phyloP scores from a whole-genome alignment of 2,329 filamentous ascomycete genomes.

The Pseudogymnoascus sp. region DNA sequence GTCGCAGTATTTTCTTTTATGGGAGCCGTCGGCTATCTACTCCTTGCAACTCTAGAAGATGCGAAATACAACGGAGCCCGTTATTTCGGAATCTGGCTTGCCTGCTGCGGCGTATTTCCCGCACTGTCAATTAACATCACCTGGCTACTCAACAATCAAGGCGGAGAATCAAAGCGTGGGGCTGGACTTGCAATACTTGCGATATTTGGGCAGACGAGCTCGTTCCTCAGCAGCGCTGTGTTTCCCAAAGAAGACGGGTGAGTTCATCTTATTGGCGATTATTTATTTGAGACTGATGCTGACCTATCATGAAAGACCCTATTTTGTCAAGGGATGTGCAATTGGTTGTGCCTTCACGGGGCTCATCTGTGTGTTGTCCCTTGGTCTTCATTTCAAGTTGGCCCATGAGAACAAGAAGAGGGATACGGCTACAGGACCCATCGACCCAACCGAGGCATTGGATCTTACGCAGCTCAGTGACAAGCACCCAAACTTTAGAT shows the following conservation, averaged over 20 bases:
- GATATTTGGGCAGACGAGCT: conserved; percentile 27
- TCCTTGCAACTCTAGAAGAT: conserved; percentile 25
- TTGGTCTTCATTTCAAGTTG: conserved; percentile 15
- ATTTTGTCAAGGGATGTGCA: conserved; percentile 25
- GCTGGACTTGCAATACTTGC: conserved; percentile 23
- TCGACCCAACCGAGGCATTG: conserved; percentile 8
- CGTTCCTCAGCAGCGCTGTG: conserved; percentile 24
- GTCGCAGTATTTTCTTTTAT: conserved; percentile 26
- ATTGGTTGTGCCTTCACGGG: conserved; percentile 10
- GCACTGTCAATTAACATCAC: conserved; percentile 27
- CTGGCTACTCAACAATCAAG: conserved; percentile 29
- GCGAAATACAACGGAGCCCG: conserved; percentile 24
- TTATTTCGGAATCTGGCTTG: conserved; percentile 34
- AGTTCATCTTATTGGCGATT: neutral
- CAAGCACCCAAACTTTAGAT: conserved; percentile 41
- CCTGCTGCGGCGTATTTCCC: conserved; percentile 30
- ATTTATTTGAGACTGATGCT: conserved; percentile 24
- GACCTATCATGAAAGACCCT: conserved; percentile 31
- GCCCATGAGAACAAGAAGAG: conserved; percentile 11
- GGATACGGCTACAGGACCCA: neutral
- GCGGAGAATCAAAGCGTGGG: conserved; percentile 26
- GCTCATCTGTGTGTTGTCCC: conserved; percentile 9
- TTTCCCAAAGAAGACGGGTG: conserved; percentile 23
- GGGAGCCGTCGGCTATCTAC: conserved; percentile 30
- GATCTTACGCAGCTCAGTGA: conserved; percentile 20